phyloP scores from a whole-genome alignment of 768 basidiomycete genomes.

The Tricholomella constricta region DNA sequence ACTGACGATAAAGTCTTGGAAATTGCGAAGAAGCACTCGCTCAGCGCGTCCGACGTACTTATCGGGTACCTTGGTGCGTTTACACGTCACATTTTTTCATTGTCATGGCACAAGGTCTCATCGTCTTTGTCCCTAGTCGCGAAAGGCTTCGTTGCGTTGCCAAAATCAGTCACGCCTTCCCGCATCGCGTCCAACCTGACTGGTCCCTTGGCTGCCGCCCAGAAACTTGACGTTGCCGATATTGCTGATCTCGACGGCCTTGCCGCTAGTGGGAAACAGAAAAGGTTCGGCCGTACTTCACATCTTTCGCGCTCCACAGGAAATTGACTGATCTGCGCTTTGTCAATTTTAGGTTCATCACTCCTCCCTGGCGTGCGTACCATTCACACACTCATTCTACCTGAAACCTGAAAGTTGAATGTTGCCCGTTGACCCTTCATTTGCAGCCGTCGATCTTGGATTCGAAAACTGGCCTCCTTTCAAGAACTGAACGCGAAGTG shows the following conservation, averaged over 20 bases:
- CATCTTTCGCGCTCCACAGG: not conserved
- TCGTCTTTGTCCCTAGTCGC: slow-evolving; percentile 42
- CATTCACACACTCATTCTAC: slow-evolving; percentile 6
- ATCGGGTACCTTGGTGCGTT: slow-evolving; percentile 62
- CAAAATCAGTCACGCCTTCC: slow-evolving; percentile 75
- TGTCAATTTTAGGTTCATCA: slow-evolving; percentile 48
- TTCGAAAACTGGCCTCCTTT: slow-evolving; percentile 64
- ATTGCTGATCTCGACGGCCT: slow-evolving; percentile 58
- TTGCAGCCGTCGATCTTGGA: slow-evolving; percentile 61
- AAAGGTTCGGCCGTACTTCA: slow-evolving; percentile 39
- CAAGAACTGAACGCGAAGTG: slow-evolving; percentile 13
- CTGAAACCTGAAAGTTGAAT: not conserved
- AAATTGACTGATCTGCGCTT: not conserved
- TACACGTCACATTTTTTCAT: not conserved
- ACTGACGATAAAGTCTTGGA: slow-evolving; percentile 58
- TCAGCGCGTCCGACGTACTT: slow-evolving; percentile 59
- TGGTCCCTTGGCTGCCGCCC: slow-evolving; percentile 49
- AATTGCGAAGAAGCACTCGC: slow-evolving; percentile 59
- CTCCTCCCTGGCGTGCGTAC: slow-evolving; percentile 69
- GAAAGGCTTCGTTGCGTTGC: slow-evolving; percentile 65
- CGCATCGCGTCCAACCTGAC: slow-evolving; percentile 64
- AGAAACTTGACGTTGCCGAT: slow-evolving; percentile 51
- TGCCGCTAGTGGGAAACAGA: slow-evolving; percentile 65
- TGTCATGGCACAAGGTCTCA: slow-evolving; percentile 1
- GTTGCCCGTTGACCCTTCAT: slow-evolving; percentile 3